Evolutionary conservation across 495 filamentous ascomycete genomes (phyloP).

Genomic region (Trypethelium eluteriae): DNA sequence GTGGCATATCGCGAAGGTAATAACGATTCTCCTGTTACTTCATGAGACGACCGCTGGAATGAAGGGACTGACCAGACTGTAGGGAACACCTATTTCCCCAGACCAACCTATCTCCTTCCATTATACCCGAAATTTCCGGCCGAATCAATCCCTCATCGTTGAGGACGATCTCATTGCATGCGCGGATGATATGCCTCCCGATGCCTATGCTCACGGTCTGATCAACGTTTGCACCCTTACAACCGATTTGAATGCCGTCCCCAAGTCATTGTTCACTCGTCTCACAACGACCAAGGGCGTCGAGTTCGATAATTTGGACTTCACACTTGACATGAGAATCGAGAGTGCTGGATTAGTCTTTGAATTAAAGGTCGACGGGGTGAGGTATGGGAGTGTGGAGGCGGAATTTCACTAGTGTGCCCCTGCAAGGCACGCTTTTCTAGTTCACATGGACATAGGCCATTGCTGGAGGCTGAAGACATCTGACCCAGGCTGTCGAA

Average conservation of each 20-base stretch:
- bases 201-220: constrained; percentile 38
- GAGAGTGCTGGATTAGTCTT: constrained; percentile 64
- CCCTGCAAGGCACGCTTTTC: no score
- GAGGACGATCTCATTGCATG: constrained; percentile 69
- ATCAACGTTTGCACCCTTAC: constrained; percentile 66
- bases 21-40: constrained; percentile 17
- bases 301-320: constrained; percentile 69
- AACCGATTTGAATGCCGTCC: constrained; percentile 65
- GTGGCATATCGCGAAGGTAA: constrained; percentile 68
- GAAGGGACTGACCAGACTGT: constrained; percentile 2
- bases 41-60: constrained; percentile 6
- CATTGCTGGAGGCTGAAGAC: no score
- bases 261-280: constrained; percentile 55
- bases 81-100: constrained; percentile 64
- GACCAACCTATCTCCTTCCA: constrained; percentile 62
- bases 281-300: constrained; percentile 64
- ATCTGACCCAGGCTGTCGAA: no score
- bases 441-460: no score
- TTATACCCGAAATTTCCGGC: constrained; percentile 70
- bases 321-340: constrained; percentile 67
- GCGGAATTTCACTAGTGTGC: constrained; percentile 54
- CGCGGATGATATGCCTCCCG: constrained; percentile 55
- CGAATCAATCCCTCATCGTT: constrained; percentile 56
- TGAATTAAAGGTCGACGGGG: constrained; percentile 65
- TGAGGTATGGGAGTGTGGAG: constrained; percentile 62